phyloP scores from a whole-genome alignment of 1,284 basidiomycete genomes.

The Pisolithus thermaeus region DNA sequence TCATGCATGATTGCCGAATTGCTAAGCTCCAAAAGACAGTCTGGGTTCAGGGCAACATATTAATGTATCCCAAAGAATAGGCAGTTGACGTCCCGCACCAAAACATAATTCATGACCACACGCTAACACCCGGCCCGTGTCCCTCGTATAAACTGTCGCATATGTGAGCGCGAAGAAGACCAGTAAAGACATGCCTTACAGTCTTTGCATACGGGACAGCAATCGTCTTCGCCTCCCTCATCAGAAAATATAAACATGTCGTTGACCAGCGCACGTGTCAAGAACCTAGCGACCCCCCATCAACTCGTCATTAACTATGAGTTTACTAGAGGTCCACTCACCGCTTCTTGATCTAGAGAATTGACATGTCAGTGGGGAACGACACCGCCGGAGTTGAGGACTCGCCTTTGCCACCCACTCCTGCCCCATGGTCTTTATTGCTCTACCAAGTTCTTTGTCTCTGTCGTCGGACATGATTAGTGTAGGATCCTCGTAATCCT shows the following conservation, averaged over 20 bases:
- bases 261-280: constrained; percentile 40
- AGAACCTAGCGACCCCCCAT: constrained; percentile 12
- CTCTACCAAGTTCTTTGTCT: constrained; percentile 52
- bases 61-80: not conserved
- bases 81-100: constrained; percentile 31
- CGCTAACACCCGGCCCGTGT: constrained; percentile 45
- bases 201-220: constrained; percentile 53
- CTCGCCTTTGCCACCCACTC: constrained; percentile 48
- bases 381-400: not conserved
- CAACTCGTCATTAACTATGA: not conserved
- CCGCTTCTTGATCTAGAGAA: constrained; percentile 34
- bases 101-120: constrained; percentile 61
- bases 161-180: not conserved
- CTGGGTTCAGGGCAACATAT: constrained; percentile 21
- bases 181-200: constrained; percentile 29
- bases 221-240: constrained; percentile 37
- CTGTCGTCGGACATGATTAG: constrained; percentile 40
- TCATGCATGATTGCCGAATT: constrained; percentile 47
- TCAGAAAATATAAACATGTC: constrained; percentile 37
- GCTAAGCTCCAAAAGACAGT: constrained; percentile 47
- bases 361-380: not conserved
- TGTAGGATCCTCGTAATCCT: constrained; percentile 46
- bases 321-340: constrained; percentile 11
- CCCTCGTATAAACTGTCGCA: constrained; percentile 37
- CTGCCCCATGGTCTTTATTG: constrained; percentile 48